Conservation (phyloP, 2,329 filamentous ascomycete species). For the Colletotrichum aenigma region DNA sequence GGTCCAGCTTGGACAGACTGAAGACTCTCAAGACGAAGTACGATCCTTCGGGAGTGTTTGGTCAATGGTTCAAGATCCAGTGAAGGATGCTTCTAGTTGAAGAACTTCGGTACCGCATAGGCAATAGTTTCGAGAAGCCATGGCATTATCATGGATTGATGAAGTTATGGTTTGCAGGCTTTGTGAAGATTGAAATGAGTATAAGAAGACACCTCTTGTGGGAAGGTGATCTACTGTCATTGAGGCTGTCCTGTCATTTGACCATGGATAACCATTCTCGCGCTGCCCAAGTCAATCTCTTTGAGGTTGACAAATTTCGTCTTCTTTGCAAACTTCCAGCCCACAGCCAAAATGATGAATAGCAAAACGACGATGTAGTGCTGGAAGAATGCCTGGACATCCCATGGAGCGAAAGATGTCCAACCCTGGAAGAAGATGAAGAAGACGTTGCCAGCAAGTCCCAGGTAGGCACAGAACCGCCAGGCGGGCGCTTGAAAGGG, state of each 20-base stretch:
- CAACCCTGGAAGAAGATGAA: not conserved
- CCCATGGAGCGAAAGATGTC: not conserved
- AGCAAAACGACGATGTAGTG: not conserved
- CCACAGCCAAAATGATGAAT: not conserved
- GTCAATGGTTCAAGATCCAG: constrained; percentile 29
- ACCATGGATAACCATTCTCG: not conserved
- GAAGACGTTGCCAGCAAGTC: not conserved
- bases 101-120: accelerated
- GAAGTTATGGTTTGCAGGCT: not conserved
- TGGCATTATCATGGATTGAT: not conserved
- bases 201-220: not conserved
- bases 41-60: constrained; percentile 29
- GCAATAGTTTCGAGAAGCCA: accelerated
- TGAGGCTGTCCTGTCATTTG: not conserved
- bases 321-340: not conserved
- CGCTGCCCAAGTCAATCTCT: not conserved
- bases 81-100: not conserved
- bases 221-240: not conserved
- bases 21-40: constrained; percentile 28
- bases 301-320: not conserved
- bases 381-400: not conserved
- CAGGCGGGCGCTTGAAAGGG: not conserved
- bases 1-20: constrained; percentile 27
- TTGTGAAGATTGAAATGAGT: not conserved
- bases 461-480: not conserved